A percentile compares a stretch with the other conserved stretches of the same genome.
phyloP scores from a whole-genome alignment of 1,284 basidiomycete species.

The Vanrija sp. region DNA sequence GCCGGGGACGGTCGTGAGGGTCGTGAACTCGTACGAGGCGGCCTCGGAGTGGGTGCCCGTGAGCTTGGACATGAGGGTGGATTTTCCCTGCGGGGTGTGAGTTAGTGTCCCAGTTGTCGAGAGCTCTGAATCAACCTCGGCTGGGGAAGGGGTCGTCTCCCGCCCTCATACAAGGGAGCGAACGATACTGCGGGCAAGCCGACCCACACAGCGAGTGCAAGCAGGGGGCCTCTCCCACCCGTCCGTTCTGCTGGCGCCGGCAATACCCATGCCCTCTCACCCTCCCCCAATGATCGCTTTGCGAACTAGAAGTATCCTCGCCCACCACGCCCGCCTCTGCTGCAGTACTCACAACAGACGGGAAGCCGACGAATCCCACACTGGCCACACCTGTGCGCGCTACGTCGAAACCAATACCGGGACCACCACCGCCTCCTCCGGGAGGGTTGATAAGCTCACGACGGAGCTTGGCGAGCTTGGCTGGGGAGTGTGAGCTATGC shows the following conservation, averaged over 20 bases:
- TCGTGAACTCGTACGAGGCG: conserved; percentile 98
- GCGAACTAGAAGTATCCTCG: background rate
- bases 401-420: conserved; percentile 90
- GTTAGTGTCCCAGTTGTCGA: background rate
- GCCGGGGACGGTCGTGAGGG: conserved; percentile 70
- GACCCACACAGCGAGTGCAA: too few relatives aligned
- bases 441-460: conserved; percentile 86
- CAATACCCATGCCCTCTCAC: too few relatives aligned
- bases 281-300: too few relatives aligned
- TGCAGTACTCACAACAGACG: conserved; percentile 21
- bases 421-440: conserved; percentile 75
- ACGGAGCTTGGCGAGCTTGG: conserved; percentile 94
- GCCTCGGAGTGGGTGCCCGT: conserved; percentile 96
- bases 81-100: conserved; percentile 56
- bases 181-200: too few relatives aligned
- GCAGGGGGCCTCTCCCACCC: too few relatives aligned
- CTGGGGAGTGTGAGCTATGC: conserved; percentile 46
- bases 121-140: too few relatives aligned
- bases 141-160: too few relatives aligned
- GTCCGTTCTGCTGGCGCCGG: too few relatives aligned
- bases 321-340: too few relatives aligned
- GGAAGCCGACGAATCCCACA: conserved; percentile 82
- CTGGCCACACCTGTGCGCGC: conserved; percentile 92
- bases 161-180: too few relatives aligned
- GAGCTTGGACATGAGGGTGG: conserved; percentile 94